Percentiles rank a stretch among this genome's conserved stretches.
phyloP scores from a whole-genome alignment of 1,139 yeast genomes.

The Nakaseomyces delphensis region DNA sequence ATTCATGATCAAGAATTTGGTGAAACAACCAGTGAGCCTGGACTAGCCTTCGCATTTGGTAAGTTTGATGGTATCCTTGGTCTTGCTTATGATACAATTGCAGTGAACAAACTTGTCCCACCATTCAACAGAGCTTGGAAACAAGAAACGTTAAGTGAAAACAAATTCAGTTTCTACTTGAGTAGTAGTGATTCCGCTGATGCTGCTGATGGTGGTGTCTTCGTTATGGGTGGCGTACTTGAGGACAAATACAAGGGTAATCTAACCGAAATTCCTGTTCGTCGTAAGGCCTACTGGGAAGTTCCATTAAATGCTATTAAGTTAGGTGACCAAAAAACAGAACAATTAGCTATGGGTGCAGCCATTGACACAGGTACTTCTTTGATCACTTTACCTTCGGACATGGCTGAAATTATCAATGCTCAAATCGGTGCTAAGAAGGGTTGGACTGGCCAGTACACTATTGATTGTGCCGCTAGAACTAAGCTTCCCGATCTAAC shows the following conservation, averaged over 20 bases:
- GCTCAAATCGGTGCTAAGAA: slow-evolving; percentile 94
- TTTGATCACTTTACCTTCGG: slow-evolving; percentile 85
- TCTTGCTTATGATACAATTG: slow-evolving; percentile 81
- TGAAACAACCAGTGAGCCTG: slow-evolving; percentile 95
- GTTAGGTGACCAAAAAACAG: slow-evolving; percentile 85
- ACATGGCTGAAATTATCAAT: slow-evolving; percentile 88
- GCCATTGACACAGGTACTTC: slow-evolving; percentile 99
- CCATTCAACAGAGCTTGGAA: slow-evolving; percentile 85
- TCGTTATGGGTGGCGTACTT: slow-evolving; percentile 92
- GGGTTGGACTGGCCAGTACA: slow-evolving; percentile 95
- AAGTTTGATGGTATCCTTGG: slow-evolving; percentile 97
- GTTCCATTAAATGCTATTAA: slow-evolving; percentile 85
- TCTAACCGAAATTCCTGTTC: slow-evolving; percentile 88
- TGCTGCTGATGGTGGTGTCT: slow-evolving; percentile 65
- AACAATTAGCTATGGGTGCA: slow-evolving; percentile 73
- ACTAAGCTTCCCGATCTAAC: slow-evolving; percentile 83
- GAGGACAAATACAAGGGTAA: slow-evolving; percentile 66
- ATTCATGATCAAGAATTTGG: slow-evolving; percentile 89
- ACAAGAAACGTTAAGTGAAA: slow-evolving; percentile 70
- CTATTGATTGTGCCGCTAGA: slow-evolving; percentile 79
- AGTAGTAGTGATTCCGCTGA: slow-evolving; percentile 49
- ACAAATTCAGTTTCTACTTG: slow-evolving; percentile 81
- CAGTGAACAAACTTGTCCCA: slow-evolving; percentile 83
- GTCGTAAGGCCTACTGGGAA: slow-evolving; percentile 99
- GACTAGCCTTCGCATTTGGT: slow-evolving; percentile 95